A percentile compares a stretch with the other conserved stretches of the same genome.
Conservation (phyloP, 1,284 basidiomycete species). For the Paramarasmius palmivorus region DNA sequence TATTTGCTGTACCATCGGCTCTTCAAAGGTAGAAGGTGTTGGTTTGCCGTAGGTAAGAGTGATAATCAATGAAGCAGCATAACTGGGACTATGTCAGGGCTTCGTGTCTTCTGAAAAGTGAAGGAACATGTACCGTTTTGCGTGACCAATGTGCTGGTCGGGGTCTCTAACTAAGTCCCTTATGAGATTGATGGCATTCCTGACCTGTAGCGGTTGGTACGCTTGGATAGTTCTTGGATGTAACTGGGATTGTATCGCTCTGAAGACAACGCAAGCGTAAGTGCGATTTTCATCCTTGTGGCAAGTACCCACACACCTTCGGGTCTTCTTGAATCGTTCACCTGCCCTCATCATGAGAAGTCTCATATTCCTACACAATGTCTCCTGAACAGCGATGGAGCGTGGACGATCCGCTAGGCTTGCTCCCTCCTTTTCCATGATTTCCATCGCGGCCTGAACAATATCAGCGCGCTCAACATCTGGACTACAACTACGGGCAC, state of each 20-base stretch:
- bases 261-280: no score
- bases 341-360: conserved; percentile 42
- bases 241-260: no score
- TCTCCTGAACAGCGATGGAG: conserved; percentile 48
- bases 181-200: no score
- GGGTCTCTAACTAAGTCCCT: no score
- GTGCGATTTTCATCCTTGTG: no score
- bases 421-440: conserved; percentile 56
- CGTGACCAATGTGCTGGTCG: conserved; percentile 14
- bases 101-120: neutral
- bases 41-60: conserved; percentile 44
- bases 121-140: conserved; percentile 41
- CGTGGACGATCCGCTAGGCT: conserved; percentile 47
- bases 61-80: conserved; percentile 41
- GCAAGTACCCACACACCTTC: conserved; percentile 41
- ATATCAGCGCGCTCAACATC: neutral
- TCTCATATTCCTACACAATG: conserved; percentile 48
- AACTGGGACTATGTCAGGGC: conserved; percentile 13
- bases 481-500: neutral
- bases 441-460: conserved; percentile 30
- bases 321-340: conserved; percentile 45
- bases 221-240: no score
- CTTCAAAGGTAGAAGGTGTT: conserved; percentile 33
- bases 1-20: conserved; percentile 36
- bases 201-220: no score